A percentile compares a stretch with the other conserved stretches of the same genome.
Conservation (phyloP, 371 early-diverging fungal species). For the Vittaforma corneae region DNA sequence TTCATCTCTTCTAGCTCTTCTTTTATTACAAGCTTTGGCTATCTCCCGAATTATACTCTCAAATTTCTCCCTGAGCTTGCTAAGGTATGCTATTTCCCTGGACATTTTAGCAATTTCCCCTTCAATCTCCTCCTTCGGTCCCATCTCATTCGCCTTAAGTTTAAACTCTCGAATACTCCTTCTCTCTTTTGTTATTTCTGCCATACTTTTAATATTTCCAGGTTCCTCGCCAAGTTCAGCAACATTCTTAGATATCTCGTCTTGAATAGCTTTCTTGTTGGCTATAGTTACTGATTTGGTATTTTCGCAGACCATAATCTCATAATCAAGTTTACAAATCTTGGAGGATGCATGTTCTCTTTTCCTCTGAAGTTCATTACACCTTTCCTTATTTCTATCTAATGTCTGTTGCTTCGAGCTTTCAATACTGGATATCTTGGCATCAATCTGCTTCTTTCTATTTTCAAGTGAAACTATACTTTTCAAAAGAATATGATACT, state of each 20-base stretch:
- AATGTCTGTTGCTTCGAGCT: background rate
- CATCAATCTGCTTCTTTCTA: constrained; percentile 31
- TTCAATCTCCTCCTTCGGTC: constrained; percentile 24
- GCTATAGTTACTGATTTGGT: background rate
- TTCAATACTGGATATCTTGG: constrained; percentile 10
- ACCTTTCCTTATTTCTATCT: constrained; percentile 3
- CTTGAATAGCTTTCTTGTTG: constrained; percentile 10
- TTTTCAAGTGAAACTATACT: constrained; percentile 26
- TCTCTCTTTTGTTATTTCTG: constrained; percentile 28
- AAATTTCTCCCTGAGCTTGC: constrained; percentile 22
- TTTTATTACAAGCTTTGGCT: constrained; percentile 15
- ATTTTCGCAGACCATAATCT: background rate
- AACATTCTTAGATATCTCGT: background rate
- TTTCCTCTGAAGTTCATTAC: constrained; percentile 3
- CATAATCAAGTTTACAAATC: background rate
- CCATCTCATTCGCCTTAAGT: constrained; percentile 20
- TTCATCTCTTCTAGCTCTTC: constrained; percentile 52
- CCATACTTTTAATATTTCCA: constrained; percentile 4
- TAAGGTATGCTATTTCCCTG: constrained; percentile 19
- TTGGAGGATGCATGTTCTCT: background rate
- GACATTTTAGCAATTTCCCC: constrained; percentile 18
- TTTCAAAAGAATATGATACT: constrained; percentile 26
- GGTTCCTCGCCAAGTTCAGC: background rate
- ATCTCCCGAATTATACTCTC: constrained; percentile 29
- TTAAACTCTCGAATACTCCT: constrained; percentile 11